Conservation (phyloP, 2,329 filamentous ascomycete genomes). For the Neofusicoccum cordaticola region DNA sequence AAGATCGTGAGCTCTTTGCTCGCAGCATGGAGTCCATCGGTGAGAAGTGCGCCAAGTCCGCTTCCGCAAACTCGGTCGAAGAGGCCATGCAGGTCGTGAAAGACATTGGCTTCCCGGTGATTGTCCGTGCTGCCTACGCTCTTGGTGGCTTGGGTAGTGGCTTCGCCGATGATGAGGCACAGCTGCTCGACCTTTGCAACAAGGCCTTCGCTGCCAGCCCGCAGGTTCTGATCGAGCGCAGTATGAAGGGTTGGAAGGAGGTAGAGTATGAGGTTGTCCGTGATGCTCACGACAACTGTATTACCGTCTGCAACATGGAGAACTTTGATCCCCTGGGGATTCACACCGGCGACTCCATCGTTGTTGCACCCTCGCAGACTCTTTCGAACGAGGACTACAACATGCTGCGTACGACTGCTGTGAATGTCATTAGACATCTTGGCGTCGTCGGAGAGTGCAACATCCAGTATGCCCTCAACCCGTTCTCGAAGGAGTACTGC, state of each 20-base stretch:
- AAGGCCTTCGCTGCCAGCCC: slow-evolving; percentile 94
- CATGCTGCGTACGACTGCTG: slow-evolving; percentile 94
- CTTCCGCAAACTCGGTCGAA: slow-evolving; percentile 81
- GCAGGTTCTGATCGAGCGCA: slow-evolving; percentile 93
- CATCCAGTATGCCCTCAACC: slow-evolving; percentile 96
- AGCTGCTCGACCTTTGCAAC: slow-evolving; percentile 84
- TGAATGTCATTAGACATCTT: slow-evolving; percentile 95
- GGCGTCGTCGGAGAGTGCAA: slow-evolving; percentile 99
- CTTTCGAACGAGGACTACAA: slow-evolving; percentile 98
- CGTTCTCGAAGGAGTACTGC: slow-evolving; percentile 92
- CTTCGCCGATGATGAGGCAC: slow-evolving; percentile 82
- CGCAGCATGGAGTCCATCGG: slow-evolving; percentile 98
- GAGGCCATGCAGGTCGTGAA: slow-evolving; percentile 88
- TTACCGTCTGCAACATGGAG: slow-evolving; percentile 99
- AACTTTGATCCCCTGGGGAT: slow-evolving; percentile 99
- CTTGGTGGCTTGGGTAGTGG: slow-evolving; percentile 93
- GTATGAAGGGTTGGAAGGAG: slow-evolving; percentile 99
- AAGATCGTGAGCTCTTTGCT: slow-evolving; percentile 95
- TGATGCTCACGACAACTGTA: slow-evolving; percentile 94
- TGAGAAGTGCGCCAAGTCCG: slow-evolving; percentile 96
- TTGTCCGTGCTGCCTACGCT: slow-evolving; percentile 93
- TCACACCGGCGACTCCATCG: slow-evolving; percentile 96
- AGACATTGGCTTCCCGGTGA: slow-evolving; percentile 92
- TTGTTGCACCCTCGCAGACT: slow-evolving; percentile 95
- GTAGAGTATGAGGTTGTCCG: slow-evolving; percentile 98